Evolutionary conservation across 2,329 filamentous ascomycete genomes (phyloP), one percentile per base, ranked within the genome.

Genomic region (Cordyceps cateniannulata): DNA sequence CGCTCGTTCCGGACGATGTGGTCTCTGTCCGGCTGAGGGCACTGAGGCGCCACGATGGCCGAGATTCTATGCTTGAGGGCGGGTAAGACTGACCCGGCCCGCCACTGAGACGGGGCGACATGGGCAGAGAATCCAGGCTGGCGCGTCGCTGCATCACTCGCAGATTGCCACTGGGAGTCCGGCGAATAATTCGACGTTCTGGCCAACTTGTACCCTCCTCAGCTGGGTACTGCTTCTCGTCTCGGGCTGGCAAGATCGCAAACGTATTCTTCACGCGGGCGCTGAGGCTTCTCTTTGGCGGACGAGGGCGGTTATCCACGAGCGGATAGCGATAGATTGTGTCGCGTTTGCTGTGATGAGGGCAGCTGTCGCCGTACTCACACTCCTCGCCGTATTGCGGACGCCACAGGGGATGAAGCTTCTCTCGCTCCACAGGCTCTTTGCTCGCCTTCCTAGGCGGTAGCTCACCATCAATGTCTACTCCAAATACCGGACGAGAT

Each of bases 391-490:
- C 72, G 25, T 79, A 79, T 16, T 79, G 71, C n/a, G 85, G 84
- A 7, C 81, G 77, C 85, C 85, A 87, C 66, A 81, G 81, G 1
- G 85, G 84, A 69, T 87, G 84, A 16, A 87, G 70, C 64, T 79
- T 83, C 51, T 77, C 76, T 44, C 79, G 78, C 50, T 87, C 84
- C 2, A 76, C 70, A 1, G 79, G 82, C 24, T 72, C 70, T 27
- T 79, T 76, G 6, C 29, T 79, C 77, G 7, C 79, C 76, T 3
- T 75, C 70, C 3, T 75, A 75, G 2, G 77, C 75, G 73, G 65
- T 12, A 67, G 65, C 29, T 72, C 66, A n/a, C 62, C 68, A 16
- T 69, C 68, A 22, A 67, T 63, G 4, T 68, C 65, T 14, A 68
- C 65, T 51, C 70, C 70, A n/a, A 65, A 65, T 12, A 67, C 70